Percentiles rank a stretch among this genome's conserved stretches.
phyloP scores from a whole-genome alignment of 257 asterid genomes.

The Salvia splendens region DNA sequence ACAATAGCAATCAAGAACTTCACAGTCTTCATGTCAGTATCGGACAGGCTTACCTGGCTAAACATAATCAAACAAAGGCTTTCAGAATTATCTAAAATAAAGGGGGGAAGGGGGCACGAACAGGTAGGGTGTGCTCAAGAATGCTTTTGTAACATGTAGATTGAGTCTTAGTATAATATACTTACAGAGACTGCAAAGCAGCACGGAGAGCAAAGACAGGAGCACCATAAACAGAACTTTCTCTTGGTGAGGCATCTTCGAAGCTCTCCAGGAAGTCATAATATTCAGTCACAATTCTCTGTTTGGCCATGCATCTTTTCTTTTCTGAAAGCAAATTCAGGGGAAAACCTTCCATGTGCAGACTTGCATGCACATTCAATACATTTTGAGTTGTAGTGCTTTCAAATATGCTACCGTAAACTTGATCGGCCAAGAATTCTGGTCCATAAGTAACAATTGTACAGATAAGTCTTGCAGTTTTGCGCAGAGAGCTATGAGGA shows the following conservation, averaged over 20 bases:
- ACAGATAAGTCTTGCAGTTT: slow-evolving; percentile 70
- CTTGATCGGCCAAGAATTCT: slow-evolving; percentile 59
- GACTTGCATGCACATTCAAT: slow-evolving; percentile 45
- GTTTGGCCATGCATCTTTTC: slow-evolving; percentile 60
- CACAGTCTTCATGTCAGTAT: slow-evolving; percentile 74
- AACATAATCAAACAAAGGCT: slow-evolving; percentile 20
- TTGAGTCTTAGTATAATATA: slow-evolving; percentile 24
- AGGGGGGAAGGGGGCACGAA: not conserved
- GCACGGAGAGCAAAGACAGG: slow-evolving; percentile 87
- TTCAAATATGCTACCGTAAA: slow-evolving; percentile 56
- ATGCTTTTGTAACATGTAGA: not conserved
- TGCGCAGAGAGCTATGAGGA: slow-evolving; percentile 64
- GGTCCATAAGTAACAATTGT: slow-evolving; percentile 58
- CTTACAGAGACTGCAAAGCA: slow-evolving; percentile 79
- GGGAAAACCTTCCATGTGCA: slow-evolving; percentile 90
- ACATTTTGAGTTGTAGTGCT: slow-evolving; percentile 43
- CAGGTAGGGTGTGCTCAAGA: not conserved
- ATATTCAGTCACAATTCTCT: slow-evolving; percentile 67
- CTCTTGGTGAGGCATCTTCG: slow-evolving; percentile 41
- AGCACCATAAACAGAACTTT: slow-evolving; percentile 57
- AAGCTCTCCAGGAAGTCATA: slow-evolving; percentile 64
- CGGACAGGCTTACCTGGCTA: slow-evolving; percentile 80
- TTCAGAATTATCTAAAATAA: slow-evolving; percentile 8
- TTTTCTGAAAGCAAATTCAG: slow-evolving; percentile 67
- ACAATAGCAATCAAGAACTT: slow-evolving; percentile 62